Base-by-base conservation (phyloP, 345 rosid species). In the Erodium maritimum region DNA sequence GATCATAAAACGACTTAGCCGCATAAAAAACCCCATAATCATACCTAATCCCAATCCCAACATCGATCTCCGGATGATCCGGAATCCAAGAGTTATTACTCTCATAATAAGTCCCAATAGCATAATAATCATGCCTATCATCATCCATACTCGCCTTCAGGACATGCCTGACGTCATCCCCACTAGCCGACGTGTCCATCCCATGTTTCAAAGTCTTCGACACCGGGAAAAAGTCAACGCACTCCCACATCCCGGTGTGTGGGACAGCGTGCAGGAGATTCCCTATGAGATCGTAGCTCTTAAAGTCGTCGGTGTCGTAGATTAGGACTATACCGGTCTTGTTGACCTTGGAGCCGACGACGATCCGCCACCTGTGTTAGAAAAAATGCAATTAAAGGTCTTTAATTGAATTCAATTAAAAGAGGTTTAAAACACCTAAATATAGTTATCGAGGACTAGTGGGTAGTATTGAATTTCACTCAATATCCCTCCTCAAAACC, bases 191-290 rank as follows among this genome's bases (percentile, higher is more conserved):
- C 3, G 91, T 76, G 34, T 85, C 91, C 61, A 85, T 50, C 10
- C 88, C 91, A 10, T 66, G 56, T 5, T 65, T 61, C 11, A 42
- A 60, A 0, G 34, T 48, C 2, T 8, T 56, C 1, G 90, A 77
- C 21, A 85, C 84, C 1, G 88, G 91, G 52, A 24, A 85, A n/a
- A 85, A 73, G 57, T 85, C 91, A 25, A 85, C 91, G 56, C 91
- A 85, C 55, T 85, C 97, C 97, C 97, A 90, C 97, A 90, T 90
- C 18, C 97, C 97, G 1, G 97, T 90, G 17, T 70, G 73, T 0
- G 79, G 71, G 17, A 88, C 97, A 24, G 69, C 86, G 56, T 88
- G 96, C 59, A 91, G 77, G 5, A 65, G 4, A 13, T 63, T 69
- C 0, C 67, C 75, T 12, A 58, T 48, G 60, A 62, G 42, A 51